Percentiles rank a stretch among this genome's conserved stretches.
Conservation (phyloP, 257 asterid genomes). For the Solanum chiquidenum region DNA sequence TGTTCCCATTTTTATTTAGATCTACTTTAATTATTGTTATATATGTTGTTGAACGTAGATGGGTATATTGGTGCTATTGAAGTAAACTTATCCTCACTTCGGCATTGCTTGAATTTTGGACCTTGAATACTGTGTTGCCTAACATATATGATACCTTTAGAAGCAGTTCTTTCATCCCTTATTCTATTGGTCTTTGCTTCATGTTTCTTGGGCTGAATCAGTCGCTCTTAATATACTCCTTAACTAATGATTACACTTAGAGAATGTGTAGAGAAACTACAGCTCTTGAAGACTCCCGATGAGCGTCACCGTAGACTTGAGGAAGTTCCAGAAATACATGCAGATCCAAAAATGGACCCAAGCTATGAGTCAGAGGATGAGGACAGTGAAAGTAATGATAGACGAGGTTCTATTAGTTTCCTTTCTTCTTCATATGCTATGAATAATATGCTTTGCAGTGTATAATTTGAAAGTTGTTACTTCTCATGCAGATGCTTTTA, state of each 20-base stretch:
- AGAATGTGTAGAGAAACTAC: slow-evolving; percentile 95
- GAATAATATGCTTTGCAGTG: background rate
- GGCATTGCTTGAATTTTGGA: background rate
- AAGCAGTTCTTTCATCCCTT: background rate
- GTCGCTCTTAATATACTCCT: slow-evolving; percentile 21
- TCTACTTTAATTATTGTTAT: background rate
- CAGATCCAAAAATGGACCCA: slow-evolving; percentile 98
- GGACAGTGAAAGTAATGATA: slow-evolving; percentile 64
- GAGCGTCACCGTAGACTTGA: slow-evolving; percentile 88
- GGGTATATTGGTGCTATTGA: background rate
- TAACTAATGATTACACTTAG: slow-evolving; percentile 77
- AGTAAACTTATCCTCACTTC: background rate
- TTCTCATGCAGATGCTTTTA: slow-evolving; percentile 46
- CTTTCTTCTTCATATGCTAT: background rate
- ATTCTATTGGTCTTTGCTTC: background rate
- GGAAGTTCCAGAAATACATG: slow-evolving; percentile 73
- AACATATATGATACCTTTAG: background rate
- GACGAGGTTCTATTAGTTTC: slow-evolving; percentile 43
- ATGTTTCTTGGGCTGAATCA: background rate
- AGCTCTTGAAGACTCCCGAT: slow-evolving; percentile 85
- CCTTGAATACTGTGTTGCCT: background rate
- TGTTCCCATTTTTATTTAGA: background rate
- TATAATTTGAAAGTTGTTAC: background rate
- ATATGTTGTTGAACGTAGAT: background rate
- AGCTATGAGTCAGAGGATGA: slow-evolving; percentile 75